Conservation (phyloP, 306 rosid species). For the Cucumis cinereus region DNA sequence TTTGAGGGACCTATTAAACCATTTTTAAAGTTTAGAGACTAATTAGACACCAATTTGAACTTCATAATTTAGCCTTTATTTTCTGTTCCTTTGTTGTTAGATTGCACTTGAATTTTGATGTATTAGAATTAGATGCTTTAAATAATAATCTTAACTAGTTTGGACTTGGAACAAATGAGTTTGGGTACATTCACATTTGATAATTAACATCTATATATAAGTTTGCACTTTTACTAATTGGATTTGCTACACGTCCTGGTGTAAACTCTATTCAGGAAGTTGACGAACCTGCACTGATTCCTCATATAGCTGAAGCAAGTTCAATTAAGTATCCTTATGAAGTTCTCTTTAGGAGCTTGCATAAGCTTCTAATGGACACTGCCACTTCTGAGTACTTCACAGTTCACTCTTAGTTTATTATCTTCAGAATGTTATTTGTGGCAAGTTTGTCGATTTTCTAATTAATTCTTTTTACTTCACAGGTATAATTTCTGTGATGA, state of each 20-base stretch:
- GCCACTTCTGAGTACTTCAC: conserved; percentile 78
- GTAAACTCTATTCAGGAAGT: conserved; percentile 44
- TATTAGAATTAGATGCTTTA: not conserved
- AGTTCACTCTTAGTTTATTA: conserved; percentile 18
- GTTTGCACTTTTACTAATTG: not conserved
- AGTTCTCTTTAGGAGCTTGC: conserved; percentile 84
- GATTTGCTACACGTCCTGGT: not conserved
- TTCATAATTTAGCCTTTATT: not conserved
- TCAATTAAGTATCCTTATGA: conserved; percentile 73
- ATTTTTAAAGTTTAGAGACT: not conserved
- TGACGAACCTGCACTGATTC: conserved; percentile 82
- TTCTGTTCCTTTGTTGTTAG: not conserved
- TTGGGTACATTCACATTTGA: not conserved
- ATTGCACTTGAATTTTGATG: not conserved
- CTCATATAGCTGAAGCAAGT: conserved; percentile 90
- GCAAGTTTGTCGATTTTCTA: conserved; percentile 7
- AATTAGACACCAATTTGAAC: not conserved
- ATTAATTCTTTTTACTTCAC: conserved; percentile 17
- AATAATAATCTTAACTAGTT: not conserved
- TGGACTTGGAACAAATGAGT: not conserved
- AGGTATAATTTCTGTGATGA: conserved; percentile 77
- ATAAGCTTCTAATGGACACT: conserved; percentile 82
- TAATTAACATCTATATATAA: not conserved
- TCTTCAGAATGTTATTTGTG: conserved; percentile 5
- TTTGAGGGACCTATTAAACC: not conserved